Evolutionary conservation across 23 red algal genomes (phyloP).

Genomic region (Gracilaria domingensis): DNA sequence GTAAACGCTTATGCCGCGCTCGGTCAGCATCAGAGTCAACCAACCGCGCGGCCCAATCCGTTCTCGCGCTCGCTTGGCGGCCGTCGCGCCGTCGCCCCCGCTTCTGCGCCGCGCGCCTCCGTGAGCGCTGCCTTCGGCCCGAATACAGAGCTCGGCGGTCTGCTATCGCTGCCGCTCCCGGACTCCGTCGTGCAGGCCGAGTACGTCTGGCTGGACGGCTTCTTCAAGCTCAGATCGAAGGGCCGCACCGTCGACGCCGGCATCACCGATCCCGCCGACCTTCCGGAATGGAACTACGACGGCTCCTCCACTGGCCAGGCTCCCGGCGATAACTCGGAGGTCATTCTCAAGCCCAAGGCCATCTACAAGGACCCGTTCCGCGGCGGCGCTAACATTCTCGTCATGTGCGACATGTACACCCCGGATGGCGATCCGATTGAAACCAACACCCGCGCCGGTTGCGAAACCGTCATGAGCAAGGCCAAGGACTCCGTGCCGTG

Average conservation of each 20-base stretch:
- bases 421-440: constrained; percentile 82
- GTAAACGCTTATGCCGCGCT: constrained; percentile 61
- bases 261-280: constrained; percentile 33
- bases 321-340: constrained; percentile 93
- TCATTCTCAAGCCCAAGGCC: constrained; percentile 89
- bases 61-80: background rate
- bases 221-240: constrained; percentile 76
- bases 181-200: constrained; percentile 69
- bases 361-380: constrained; percentile 95
- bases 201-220: constrained; percentile 94
- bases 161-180: constrained; percentile 30
- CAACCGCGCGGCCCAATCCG: background rate
- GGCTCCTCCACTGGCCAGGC: constrained; percentile 93
- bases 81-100: background rate
- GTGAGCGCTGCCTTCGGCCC: constrained; percentile 21
- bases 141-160: constrained; percentile 6
- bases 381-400: constrained; percentile 85
- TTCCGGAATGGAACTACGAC: constrained; percentile 98
- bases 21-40: constrained; percentile 1
- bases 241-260: constrained; percentile 45
- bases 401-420: constrained; percentile 98
- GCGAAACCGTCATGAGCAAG: constrained; percentile 87
- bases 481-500: constrained; percentile 82
- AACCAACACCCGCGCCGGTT: constrained; percentile 75
- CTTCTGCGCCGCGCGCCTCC: background rate